Percentiles rank a stretch among this genome's conserved stretches.
phyloP scores from a whole-genome alignment of 75 land plant species.

The Cunninghamia lanceolata region DNA sequence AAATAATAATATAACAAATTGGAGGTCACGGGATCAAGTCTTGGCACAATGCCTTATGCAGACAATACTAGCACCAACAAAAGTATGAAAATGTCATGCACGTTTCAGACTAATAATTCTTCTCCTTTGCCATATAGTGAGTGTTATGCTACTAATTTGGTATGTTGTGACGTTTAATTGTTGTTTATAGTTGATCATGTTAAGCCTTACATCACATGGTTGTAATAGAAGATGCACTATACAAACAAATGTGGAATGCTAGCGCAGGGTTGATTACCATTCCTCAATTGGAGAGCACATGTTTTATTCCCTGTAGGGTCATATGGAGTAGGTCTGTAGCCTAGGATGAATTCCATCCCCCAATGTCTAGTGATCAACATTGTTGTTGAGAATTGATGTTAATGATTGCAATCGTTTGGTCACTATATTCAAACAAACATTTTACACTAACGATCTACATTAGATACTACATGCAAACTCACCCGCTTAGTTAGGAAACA shows the following conservation, averaged over 20 bases:
- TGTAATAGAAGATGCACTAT: slow-evolving; percentile 24
- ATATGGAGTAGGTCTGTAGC: slow-evolving; percentile 64
- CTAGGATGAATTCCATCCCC: too few species aligned
- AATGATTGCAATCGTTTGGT: too few species aligned
- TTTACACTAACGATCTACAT: too few species aligned
- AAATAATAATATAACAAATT: too few species aligned
- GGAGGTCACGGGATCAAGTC: background rate
- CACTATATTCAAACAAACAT: too few species aligned
- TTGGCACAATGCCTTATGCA: background rate
- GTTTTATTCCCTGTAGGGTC: slow-evolving; percentile 71
- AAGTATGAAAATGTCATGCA: background rate
- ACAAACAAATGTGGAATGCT: slow-evolving; percentile 64
- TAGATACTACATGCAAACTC: too few species aligned
- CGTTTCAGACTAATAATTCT: background rate
- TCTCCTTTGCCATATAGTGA: too few species aligned
- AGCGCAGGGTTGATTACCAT: slow-evolving; percentile 67
- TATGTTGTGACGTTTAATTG: background rate
- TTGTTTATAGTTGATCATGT: too few species aligned
- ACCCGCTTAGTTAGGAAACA: too few species aligned
- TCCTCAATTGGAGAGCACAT: slow-evolving; percentile 55
- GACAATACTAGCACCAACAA: background rate
- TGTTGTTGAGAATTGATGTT: too few species aligned
- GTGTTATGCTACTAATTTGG: background rate
- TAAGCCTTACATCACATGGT: background rate
- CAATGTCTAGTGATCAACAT: too few species aligned